These are phyloP conservation scores for Candida boleticola DNA, from an alignment of 805 yeast genomes.

Conservation along the genomic window DNA sequence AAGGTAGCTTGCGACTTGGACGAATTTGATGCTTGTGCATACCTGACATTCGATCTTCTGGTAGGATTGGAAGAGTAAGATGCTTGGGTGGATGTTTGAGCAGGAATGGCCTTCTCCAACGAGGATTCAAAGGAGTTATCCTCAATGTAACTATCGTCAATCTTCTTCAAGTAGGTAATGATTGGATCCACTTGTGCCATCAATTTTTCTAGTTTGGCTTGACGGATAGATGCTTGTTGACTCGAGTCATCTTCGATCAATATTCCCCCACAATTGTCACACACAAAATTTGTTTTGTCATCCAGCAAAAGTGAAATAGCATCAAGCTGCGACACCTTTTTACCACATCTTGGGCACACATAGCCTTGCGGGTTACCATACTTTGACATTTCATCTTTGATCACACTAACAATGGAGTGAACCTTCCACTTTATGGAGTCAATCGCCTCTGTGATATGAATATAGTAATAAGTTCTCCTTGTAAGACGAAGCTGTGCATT, in stretches of 20 bases:
- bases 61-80: slow-evolving; percentile 50
- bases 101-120: slow-evolving; percentile 79
- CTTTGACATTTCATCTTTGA: slow-evolving; percentile 80
- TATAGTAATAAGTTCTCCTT: slow-evolving; percentile 77
- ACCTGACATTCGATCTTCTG: slow-evolving; percentile 29
- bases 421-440: slow-evolving; percentile 97
- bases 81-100: slow-evolving; percentile 66
- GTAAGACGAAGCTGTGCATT: slow-evolving; percentile 61
- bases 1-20: slow-evolving; percentile 77
- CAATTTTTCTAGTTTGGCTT: slow-evolving; percentile 73
- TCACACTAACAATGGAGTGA: slow-evolving; percentile 73
- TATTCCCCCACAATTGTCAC: slow-evolving; percentile 77
- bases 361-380: slow-evolving; percentile 93
- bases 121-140: slow-evolving; percentile 49
- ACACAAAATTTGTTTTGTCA: slow-evolving; percentile 75
- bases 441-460: slow-evolving; percentile 89
- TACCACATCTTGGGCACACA: slow-evolving; percentile 80
- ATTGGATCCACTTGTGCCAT: slow-evolving; percentile 91
- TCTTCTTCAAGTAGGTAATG: slow-evolving; percentile 68
- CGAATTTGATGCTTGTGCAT: slow-evolving; percentile 46
- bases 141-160: slow-evolving; percentile 39
- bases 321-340: slow-evolving; percentile 81
- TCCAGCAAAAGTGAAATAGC: slow-evolving; percentile 80
- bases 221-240: slow-evolving; percentile 75
- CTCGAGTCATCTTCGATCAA: slow-evolving; percentile 87